Evolutionary conservation across 2,329 filamentous ascomycete species (phyloP).

Genomic region (Phaeophleospora eucalypticola): DNA sequence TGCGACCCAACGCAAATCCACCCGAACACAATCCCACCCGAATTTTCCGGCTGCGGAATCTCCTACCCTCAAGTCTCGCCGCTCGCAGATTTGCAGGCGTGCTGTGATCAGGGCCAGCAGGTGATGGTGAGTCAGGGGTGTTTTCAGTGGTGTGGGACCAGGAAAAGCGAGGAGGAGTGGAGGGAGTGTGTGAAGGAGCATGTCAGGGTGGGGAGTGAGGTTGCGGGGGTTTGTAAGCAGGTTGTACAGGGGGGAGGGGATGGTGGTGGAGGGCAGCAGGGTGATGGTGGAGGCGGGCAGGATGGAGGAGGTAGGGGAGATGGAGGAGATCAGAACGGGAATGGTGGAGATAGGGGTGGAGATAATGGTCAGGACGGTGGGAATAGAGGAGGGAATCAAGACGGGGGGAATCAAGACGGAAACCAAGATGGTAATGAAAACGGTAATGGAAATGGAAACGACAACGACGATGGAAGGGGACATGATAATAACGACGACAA

Average conservation of each 20-base stretch:
- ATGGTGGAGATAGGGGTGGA: background rate
- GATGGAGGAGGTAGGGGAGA: background rate
- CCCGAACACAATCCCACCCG: constrained; percentile 1
- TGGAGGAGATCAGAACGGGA: background rate
- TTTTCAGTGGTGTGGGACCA: constrained; percentile 11
- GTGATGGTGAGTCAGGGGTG: constrained; percentile 10
- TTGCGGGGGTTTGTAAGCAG: background rate
- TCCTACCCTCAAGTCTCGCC: background rate
- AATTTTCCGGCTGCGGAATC: background rate
- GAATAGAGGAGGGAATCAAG: background rate
- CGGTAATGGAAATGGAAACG: background rate
- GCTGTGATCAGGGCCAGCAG: constrained; percentile 9
- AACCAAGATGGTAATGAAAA: background rate
- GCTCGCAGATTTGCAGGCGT: background rate
- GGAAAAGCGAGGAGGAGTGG: background rate
- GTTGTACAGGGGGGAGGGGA: constrained; percentile 4
- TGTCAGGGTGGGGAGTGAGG: background rate
- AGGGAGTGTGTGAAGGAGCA: constrained; percentile 6
- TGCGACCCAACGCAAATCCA: background rate
- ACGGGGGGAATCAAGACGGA: background rate
- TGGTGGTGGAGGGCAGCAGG: background rate
- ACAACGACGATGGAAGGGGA: background rate
- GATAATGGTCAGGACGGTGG: background rate
- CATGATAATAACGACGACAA: too few species aligned
- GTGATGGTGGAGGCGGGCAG: background rate